Percentiles rank a stretch among this genome's conserved stretches.
Conservation (phyloP, 1,139 yeast genomes). For the Debaryomyces fabryi region DNA sequence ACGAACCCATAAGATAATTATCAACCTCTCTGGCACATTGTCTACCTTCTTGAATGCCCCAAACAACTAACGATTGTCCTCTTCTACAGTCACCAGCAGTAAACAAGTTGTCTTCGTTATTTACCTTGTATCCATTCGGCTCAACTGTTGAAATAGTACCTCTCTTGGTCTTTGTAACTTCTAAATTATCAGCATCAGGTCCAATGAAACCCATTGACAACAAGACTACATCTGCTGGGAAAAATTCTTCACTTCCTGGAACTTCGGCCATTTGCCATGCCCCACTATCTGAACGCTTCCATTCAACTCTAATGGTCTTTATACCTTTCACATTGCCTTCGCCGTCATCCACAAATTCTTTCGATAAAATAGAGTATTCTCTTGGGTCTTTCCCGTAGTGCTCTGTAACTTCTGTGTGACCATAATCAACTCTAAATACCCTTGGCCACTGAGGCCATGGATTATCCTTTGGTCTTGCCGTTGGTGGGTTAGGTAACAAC, state of each 20-base stretch:
- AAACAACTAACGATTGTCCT: constrained; percentile 96
- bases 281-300: constrained; percentile 94
- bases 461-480: constrained; percentile 85
- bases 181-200: constrained; percentile 84
- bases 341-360: constrained; percentile 93
- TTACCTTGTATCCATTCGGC: constrained; percentile 72
- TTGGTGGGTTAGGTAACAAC: constrained; percentile 89
- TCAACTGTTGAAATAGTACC: constrained; percentile 80
- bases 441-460: constrained; percentile 99
- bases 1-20: constrained; percentile 69
- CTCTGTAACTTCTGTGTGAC: constrained; percentile 92
- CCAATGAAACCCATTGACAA: constrained; percentile 98
- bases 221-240: constrained; percentile 92
- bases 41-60: constrained; percentile 99
- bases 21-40: constrained; percentile 97
- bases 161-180: constrained; percentile 74
- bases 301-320: constrained; percentile 94
- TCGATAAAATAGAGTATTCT: constrained; percentile 91
- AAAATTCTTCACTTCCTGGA: constrained; percentile 90
- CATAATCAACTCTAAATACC: constrained; percentile 95
- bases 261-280: constrained; percentile 99
- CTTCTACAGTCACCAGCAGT: constrained; percentile 99
- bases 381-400: constrained; percentile 98
- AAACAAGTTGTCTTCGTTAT: constrained; percentile 65
- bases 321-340: constrained; percentile 93